These are phyloP conservation scores for Lachnum nothofagi DNA, from an alignment of 2,329 filamentous ascomycete genomes.

Conservation along the genomic window DNA sequence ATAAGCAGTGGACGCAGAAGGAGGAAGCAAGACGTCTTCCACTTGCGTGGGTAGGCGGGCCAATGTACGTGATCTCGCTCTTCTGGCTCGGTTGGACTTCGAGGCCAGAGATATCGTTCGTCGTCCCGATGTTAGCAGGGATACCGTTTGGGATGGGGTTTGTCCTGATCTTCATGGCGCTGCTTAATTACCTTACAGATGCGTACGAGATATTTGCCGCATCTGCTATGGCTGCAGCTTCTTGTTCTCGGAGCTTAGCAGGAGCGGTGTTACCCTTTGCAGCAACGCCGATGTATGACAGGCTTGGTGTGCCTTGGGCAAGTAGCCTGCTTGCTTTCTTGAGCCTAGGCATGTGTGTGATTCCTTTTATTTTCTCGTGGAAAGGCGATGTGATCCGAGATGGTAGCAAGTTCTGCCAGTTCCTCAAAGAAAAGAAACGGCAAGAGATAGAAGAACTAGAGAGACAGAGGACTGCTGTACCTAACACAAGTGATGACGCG, in stretches of 20 bases:
- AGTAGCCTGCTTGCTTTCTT: slow-evolving; percentile 47
- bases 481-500: too few relatives aligned
- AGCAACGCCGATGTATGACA: slow-evolving; percentile 41
- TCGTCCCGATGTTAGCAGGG: slow-evolving; percentile 52
- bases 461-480: slow-evolving; percentile 12
- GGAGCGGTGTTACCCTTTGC: slow-evolving; percentile 46
- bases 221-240: slow-evolving; percentile 45
- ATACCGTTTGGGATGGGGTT: slow-evolving; percentile 49
- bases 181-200: slow-evolving; percentile 55
- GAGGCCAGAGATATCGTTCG: slow-evolving; percentile 47
- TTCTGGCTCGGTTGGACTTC: slow-evolving; percentile 58
- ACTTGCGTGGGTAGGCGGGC: slow-evolving; percentile 45
- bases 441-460: slow-evolving; percentile 25
- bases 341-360: slow-evolving; percentile 42
- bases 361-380: slow-evolving; percentile 48
- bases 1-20: slow-evolving; percentile 45
- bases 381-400: slow-evolving; percentile 44
- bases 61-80: slow-evolving; percentile 41
- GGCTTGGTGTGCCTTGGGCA: slow-evolving; percentile 42
- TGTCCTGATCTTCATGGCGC: slow-evolving; percentile 54
- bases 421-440: slow-evolving; percentile 37
- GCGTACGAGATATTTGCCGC: slow-evolving; percentile 55
- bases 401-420: slow-evolving; percentile 46
- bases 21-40: slow-evolving; percentile 47
- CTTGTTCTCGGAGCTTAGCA: slow-evolving; percentile 36